Base-by-base conservation (phyloP, 805 yeast genomes). In the Candida taoyuanica region DNA sequence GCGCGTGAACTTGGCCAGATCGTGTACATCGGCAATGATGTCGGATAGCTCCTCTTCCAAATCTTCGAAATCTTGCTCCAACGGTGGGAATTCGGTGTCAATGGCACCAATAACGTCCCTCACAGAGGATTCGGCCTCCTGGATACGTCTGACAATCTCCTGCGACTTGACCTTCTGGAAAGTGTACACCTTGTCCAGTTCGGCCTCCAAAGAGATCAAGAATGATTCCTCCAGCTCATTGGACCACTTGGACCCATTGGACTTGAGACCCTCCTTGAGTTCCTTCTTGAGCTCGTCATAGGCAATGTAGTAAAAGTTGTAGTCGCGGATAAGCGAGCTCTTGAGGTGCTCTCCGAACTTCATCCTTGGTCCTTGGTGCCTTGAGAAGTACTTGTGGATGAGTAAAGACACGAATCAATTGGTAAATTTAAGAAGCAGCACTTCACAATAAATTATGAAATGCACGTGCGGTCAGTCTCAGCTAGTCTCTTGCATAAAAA, bases 1-100 rank as follows among this genome's bases (percentile, higher is more conserved):
- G 46, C 95, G 75, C 15, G 96, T 78, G 62, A 86, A 93, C 60
- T 91, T 91, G 48, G 96, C 96, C 55, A 93, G 73, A 62, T 93
- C 98, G 57, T 93, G 97, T 31, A 93, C 96, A 64, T 89, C 97
- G 17, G 97, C 96, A 62, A 93, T 89, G 52, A 93, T 81, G 52
- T 89, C 96, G 40, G 81, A 73, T 42, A 84, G 63, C 49, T 82
- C 89, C 43, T 81, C 84, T 59, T 85, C 93, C 38, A 84, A 64
- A 39, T 76, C 81, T 48, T 80, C 82, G 49, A 81, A 85, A 55
- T 80, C 85, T 52, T 78, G 73, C 56, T 81, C 85, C 44, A 68
- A 59, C n/a, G 73, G 69, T 2, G 78, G 74, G 20, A 47, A 59
- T 50, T 64, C 73, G 2, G 70, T 50, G 33, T 73, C 73, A 26